phyloP scores from a whole-genome alignment of 1,284 basidiomycete genomes.

The Clitocybe nebularis region DNA sequence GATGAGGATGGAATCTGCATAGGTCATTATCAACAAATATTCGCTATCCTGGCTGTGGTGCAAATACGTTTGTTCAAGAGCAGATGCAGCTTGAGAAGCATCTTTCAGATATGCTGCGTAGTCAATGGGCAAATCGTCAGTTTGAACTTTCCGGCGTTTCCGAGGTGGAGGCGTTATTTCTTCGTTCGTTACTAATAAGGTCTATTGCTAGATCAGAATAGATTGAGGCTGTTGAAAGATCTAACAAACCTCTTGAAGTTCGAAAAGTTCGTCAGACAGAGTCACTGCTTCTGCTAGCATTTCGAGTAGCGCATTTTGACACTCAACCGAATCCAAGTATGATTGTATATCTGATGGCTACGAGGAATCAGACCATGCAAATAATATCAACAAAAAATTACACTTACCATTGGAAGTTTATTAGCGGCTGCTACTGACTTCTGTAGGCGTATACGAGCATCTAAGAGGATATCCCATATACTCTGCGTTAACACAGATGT shows the following conservation, averaged over 20 bases:
- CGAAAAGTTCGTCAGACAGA: slow-evolving; percentile 65
- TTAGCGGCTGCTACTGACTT: slow-evolving; percentile 70
- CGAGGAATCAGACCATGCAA: slow-evolving; percentile 11
- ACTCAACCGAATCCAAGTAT: slow-evolving; percentile 28
- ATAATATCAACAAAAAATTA: slow-evolving; percentile 5
- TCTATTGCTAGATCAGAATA: no score
- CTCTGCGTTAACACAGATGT: slow-evolving; percentile 38
- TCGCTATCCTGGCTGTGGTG: no score
- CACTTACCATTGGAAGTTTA: slow-evolving; percentile 49
- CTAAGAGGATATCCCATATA: slow-evolving; percentile 82
- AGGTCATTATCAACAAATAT: no score
- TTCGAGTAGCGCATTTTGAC: slow-evolving; percentile 35
- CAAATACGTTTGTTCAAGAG: slow-evolving; percentile 59
- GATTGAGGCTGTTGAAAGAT: neutral
- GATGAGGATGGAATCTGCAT: slow-evolving; percentile 59
- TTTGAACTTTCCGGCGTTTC: slow-evolving; percentile 52
- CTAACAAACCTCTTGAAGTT: slow-evolving; percentile 55
- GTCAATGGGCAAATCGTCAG: slow-evolving; percentile 27
- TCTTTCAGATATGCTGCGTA: slow-evolving; percentile 40
- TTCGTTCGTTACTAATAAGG: slow-evolving; percentile 44
- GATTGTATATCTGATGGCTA: slow-evolving; percentile 31
- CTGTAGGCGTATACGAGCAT: slow-evolving; percentile 86
- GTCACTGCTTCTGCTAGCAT: slow-evolving; percentile 56
- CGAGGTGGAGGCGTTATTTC: slow-evolving; percentile 46
- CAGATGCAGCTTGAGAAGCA: slow-evolving; percentile 40